Percentiles rank a stretch among this genome's conserved stretches.
phyloP scores from a whole-genome alignment of 192 early-diverging fungal genomes.

The Backusella mclennaniae region DNA sequence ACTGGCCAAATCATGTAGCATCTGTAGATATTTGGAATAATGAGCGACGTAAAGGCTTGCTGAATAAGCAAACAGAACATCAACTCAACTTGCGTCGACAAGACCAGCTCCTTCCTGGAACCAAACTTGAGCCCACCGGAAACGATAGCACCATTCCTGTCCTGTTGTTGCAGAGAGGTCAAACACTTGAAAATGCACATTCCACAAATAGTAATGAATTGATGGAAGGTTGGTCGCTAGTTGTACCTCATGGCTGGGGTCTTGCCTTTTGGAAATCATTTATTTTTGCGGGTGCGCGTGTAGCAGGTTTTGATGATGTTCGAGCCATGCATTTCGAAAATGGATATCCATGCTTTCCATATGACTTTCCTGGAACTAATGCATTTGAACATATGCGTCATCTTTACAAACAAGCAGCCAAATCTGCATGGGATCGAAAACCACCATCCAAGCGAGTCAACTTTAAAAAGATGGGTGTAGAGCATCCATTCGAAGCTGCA shows the following conservation, averaged over 20 bases:
- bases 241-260: conserved; percentile 81
- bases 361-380: conserved; percentile 77
- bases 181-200: background rate
- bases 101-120: conserved; percentile 47
- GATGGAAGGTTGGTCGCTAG: conserved; percentile 75
- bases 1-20: conserved; percentile 59
- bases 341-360: conserved; percentile 74
- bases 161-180: conserved; percentile 76
- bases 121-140: conserved; percentile 49
- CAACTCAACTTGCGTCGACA: conserved; percentile 49
- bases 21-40: conserved; percentile 59
- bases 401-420: conserved; percentile 35
- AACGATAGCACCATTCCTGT: conserved; percentile 74
- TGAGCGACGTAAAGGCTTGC: conserved; percentile 36
- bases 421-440: conserved; percentile 57
- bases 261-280: conserved; percentile 88
- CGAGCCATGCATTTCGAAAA: conserved; percentile 74
- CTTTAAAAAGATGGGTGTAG: conserved; percentile 66
- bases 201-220: conserved; percentile 30
- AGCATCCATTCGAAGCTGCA: conserved; percentile 68
- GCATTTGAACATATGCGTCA: conserved; percentile 54
- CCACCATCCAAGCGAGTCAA: conserved; percentile 84
- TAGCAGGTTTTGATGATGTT: conserved; percentile 74
- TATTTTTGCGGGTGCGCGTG: conserved; percentile 83
- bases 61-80: conserved; percentile 50